Conservation (phyloP, 2,329 filamentous ascomycete genomes). For the Xylariales sp. region DNA sequence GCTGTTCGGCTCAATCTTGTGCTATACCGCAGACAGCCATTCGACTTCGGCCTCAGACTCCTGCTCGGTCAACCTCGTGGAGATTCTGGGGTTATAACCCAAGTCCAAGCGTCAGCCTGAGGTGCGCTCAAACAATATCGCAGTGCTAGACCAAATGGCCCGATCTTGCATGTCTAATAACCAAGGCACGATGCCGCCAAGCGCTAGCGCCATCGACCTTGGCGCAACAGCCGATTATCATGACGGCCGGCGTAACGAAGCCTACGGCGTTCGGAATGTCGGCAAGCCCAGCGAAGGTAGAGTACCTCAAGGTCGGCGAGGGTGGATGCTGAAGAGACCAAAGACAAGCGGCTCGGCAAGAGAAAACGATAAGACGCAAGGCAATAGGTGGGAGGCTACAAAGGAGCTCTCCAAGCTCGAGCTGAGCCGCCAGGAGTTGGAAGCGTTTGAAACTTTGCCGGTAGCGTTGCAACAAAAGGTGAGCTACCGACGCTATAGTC, state of each 20-base stretch:
- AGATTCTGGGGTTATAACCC: no score
- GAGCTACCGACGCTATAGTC: slow-evolving; percentile 15
- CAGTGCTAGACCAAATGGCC: slow-evolving; percentile 5
- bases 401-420: slow-evolving; percentile 9
- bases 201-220: slow-evolving; percentile 10
- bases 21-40: no score
- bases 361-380: neutral
- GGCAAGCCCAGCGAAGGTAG: slow-evolving; percentile 2
- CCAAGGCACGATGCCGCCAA: slow-evolving; percentile 8
- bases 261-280: no score
- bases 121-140: no score
- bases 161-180: no score
- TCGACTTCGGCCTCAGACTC: no score
- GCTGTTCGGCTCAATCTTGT: no score
- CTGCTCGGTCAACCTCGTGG: no score
- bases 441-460: slow-evolving; percentile 46
- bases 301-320: slow-evolving; percentile 1
- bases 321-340: slow-evolving; percentile 2
- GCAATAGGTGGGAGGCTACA: neutral
- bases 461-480: slow-evolving; percentile 48
- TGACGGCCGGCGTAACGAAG: slow-evolving; percentile 18
- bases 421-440: slow-evolving; percentile 30
- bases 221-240: slow-evolving; percentile 20
- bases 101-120: neutral
- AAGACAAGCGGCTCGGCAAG: slow-evolving; percentile 4